These are phyloP conservation scores for Chytriomyces hyalinus DNA, from an alignment of 192 early-diverging fungal genomes.

Conservation along the genomic window DNA sequence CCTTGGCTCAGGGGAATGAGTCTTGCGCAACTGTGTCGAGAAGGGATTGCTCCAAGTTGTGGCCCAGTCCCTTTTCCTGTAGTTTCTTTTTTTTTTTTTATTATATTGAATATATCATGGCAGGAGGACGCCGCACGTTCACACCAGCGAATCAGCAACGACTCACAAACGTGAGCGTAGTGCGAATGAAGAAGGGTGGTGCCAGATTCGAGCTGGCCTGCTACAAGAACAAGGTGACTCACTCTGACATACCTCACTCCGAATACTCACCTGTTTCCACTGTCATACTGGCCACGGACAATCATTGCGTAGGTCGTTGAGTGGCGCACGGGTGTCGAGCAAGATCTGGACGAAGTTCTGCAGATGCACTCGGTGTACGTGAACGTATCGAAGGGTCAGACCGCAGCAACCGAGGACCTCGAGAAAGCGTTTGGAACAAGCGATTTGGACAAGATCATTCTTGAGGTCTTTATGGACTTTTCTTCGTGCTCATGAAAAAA, in stretches of 20 bases:
- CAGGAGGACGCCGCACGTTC: constrained; percentile 1
- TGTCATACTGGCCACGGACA: too few species aligned
- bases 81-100: too few species aligned
- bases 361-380: constrained; percentile 89
- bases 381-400: constrained; percentile 92
- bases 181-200: constrained; percentile 93
- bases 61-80: too few species aligned
- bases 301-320: not conserved
- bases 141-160: constrained; percentile 56
- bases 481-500: constrained; percentile 8
- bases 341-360: constrained; percentile 94
- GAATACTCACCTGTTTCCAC: constrained; percentile 20
- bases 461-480: constrained; percentile 45
- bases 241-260: constrained; percentile 90
- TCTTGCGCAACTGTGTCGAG: too few species aligned
- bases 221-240: constrained; percentile 98
- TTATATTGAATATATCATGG: too few species aligned
- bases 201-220: constrained; percentile 98
- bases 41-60: too few species aligned
- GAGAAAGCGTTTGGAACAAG: constrained; percentile 87
- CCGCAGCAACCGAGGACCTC: constrained; percentile 85
- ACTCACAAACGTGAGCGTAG: constrained; percentile 95
- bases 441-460: constrained; percentile 76
- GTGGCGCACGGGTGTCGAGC: constrained; percentile 59
- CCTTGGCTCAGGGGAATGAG: too few species aligned